Evolutionary conservation across 805 yeast species (phyloP).

Genomic region (Metschnikowia vanudenii): DNA sequence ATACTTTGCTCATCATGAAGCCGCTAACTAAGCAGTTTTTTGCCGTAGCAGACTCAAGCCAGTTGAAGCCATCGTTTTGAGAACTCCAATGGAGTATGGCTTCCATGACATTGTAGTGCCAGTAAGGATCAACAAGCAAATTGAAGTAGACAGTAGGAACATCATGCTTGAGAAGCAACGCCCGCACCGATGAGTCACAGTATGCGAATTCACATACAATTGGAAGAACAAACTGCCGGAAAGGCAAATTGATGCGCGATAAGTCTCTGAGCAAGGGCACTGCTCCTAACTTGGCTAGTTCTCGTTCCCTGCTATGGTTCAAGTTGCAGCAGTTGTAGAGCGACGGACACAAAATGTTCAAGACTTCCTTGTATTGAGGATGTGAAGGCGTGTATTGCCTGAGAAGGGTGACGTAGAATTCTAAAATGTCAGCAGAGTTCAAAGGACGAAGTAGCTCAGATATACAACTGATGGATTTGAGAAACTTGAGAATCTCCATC

Average conservation of each 20-base stretch:
- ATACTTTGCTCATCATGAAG: conserved; percentile 36
- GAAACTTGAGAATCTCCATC: conserved; percentile 42
- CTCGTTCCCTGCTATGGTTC: conserved; percentile 43
- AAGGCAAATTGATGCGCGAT: conserved; percentile 39
- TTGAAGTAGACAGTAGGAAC: conserved; percentile 40
- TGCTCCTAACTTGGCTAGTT: conserved; percentile 46
- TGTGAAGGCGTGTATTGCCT: conserved; percentile 28
- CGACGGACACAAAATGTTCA: conserved; percentile 47
- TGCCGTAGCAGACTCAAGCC: conserved; percentile 26
- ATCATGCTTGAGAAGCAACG: conserved; percentile 34
- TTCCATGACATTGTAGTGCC: conserved; percentile 58
- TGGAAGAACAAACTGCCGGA: conserved; percentile 53
- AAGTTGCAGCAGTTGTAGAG: conserved; percentile 53
- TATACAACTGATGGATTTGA: conserved; percentile 42
- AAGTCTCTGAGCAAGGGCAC: conserved; percentile 45
- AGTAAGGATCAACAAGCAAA: conserved; percentile 49
- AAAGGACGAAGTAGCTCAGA: conserved; percentile 32
- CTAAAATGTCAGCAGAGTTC: conserved; percentile 42
- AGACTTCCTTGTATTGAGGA: conserved; percentile 36
- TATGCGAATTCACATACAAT: conserved; percentile 52
- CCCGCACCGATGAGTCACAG: conserved; percentile 40
- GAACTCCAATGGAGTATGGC: conserved; percentile 44
- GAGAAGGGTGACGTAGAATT: conserved; percentile 39
- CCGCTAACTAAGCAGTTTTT: conserved; percentile 37
- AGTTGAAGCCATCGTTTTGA: conserved; percentile 25